Base-by-base conservation (phyloP, 495 filamentous ascomycete genomes). In the Xylaria castorea region DNA sequence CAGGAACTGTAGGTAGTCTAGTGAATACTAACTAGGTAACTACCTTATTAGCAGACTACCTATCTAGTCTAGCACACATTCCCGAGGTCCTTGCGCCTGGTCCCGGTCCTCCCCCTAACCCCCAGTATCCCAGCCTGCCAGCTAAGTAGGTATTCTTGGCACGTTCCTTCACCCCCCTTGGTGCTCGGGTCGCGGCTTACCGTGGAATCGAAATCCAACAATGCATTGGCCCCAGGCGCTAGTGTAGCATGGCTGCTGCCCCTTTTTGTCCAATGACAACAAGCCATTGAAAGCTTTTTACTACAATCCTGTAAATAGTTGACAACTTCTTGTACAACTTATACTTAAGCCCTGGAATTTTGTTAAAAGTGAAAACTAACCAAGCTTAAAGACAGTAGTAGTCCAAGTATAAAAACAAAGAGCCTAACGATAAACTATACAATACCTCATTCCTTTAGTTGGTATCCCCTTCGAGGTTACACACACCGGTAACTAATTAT, bases 151-250 rank as follows among this genome's bases (percentile, higher is more conserved):
- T n/a, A 18, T 57, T 57, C 53, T 57, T 55, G 25, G 51, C 51
- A 55, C 12, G 25, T 27, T 27, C 51, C 51, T 55, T 30, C 51
- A 20, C n/a, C 22, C 51, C 11, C 27, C 14, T 32, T 32, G 22
- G 27, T 57, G 53, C 25, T 32, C 53, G 53, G 27, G 53, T 53
- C 22, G 9, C 9, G 53, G 53, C 25, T 55, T 57, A 51, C 50
- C 50, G n/a, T 51, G n/a, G 22, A 51, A 51, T 51, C 50, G 50
- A 51, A n/a, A 12, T 22, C 50, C 50, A 32, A 57, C 53, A 57
- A 57, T 57, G 53, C 14, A 57, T 57, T 30, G 25, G 51, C 51
- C 51, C 48, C 25, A 30, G 25, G 3, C 51, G 27, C 53, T 57
- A 57, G 53, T 25, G 12, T 27, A 27, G 22, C 14, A n/a, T 25